A percentile compares a stretch with the other conserved stretches of the same genome.
Conservation (phyloP, 2,329 filamentous ascomycete genomes). For the Leptoxyphium fumago region DNA sequence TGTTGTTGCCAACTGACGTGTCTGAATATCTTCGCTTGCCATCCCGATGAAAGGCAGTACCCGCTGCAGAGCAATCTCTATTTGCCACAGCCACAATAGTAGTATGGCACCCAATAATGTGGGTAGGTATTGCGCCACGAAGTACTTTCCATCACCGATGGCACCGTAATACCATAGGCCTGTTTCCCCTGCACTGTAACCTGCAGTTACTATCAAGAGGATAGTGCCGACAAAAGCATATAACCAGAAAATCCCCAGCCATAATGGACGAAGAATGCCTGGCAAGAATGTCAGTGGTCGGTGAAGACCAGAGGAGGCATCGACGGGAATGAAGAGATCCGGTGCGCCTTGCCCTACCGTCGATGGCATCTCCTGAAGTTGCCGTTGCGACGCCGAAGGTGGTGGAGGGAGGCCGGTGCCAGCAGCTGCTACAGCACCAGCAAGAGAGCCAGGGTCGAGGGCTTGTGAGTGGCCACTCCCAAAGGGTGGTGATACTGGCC, state of each 20-base stretch:
- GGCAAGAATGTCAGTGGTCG: conserved; percentile 52
- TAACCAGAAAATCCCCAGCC: conserved; percentile 45
- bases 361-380: conserved; percentile 1
- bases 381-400: not conserved
- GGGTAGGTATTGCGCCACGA: conserved; percentile 74
- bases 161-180: conserved; percentile 55
- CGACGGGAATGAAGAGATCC: conserved; percentile 21
- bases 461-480: conserved; percentile 3
- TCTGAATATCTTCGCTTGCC: conserved; percentile 49
- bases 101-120: conserved; percentile 58
- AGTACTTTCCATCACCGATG: conserved; percentile 62
- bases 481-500: conserved; percentile 3
- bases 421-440: not conserved
- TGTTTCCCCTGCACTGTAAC: conserved; percentile 47
- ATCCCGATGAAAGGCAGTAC: conserved; percentile 67
- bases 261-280: conserved; percentile 50
- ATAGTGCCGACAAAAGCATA: conserved; percentile 56
- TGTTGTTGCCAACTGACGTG: conserved; percentile 32
- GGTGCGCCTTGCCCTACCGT: conserved; percentile 1
- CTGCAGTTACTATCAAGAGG: conserved; percentile 56
- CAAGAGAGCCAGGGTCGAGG: conserved; percentile 1
- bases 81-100: conserved; percentile 61
- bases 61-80: conserved; percentile 61
- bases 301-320: conserved; percentile 10
- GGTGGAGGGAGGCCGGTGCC: not conserved